These are phyloP conservation scores for Aspergillus sp. DNA, from an alignment of 2,329 filamentous ascomycete genomes.

Conservation along the genomic window DNA sequence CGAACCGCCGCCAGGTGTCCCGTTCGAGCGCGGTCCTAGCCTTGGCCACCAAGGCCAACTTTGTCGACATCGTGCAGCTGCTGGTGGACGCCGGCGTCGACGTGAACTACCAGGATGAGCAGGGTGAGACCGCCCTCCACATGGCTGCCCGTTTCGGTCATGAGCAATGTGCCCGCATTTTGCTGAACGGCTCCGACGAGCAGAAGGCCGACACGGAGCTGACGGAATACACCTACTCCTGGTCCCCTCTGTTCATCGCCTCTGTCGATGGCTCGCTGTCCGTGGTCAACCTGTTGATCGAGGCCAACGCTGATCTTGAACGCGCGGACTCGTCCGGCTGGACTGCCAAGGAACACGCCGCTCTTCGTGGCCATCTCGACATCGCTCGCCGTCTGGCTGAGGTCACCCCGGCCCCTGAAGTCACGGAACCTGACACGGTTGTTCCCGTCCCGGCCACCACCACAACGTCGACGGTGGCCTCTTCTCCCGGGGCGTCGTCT, in stretches of 20 bases:
- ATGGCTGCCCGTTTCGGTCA: constrained; percentile 85
- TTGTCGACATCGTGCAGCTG: constrained; percentile 72
- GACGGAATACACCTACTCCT: constrained; percentile 74
- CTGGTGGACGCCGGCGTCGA: constrained; percentile 85
- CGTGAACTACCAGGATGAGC: constrained; percentile 85
- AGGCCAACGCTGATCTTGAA: constrained; percentile 67
- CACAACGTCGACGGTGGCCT: background rate
- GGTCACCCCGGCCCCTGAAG: constrained; percentile 41
- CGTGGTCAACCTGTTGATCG: constrained; percentile 68
- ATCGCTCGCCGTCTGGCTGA: constrained; percentile 64
- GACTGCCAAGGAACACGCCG: constrained; percentile 89
- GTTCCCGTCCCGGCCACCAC: constrained; percentile 24
- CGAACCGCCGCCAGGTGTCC: constrained; percentile 60
- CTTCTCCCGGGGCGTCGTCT: constrained; percentile 27
- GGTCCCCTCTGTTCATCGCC: constrained; percentile 92
- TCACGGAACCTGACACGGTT: constrained; percentile 25
- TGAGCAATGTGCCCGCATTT: constrained; percentile 65
- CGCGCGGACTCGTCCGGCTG: constrained; percentile 79
- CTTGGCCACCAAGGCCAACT: constrained; percentile 82
- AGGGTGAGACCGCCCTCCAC: constrained; percentile 85
- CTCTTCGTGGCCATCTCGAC: constrained; percentile 74
- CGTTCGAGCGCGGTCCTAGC: constrained; percentile 83
- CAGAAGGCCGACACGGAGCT: constrained; percentile 72
- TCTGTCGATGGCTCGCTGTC: constrained; percentile 76
- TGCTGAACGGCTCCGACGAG: constrained; percentile 60